Evolutionary conservation across 352 stramenopile species (phyloP).

Genomic region (Phytopythium oedochilum): DNA sequence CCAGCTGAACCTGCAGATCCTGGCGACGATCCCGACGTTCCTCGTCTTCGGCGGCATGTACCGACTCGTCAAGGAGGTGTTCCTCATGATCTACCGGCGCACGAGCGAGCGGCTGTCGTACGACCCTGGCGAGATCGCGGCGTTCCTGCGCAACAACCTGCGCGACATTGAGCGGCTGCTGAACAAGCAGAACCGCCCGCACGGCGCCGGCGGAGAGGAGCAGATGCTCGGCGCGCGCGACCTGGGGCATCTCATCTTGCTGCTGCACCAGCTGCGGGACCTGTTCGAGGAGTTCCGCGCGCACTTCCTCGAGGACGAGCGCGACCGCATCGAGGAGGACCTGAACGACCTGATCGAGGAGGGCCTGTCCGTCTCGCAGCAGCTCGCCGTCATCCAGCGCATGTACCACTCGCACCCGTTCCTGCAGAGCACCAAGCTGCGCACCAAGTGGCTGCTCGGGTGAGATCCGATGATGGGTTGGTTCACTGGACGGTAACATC

Average conservation of each 20-base stretch:
- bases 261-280: conserved; percentile 73
- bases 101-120: conserved; percentile 79
- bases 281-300: conserved; percentile 67
- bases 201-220: conserved; percentile 9
- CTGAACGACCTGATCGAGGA: conserved; percentile 78
- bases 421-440: conserved; percentile 52
- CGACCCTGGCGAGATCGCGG: conserved; percentile 66
- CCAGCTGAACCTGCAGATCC: conserved; percentile 82
- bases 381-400: conserved; percentile 82
- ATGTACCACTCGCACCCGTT: conserved; percentile 87
- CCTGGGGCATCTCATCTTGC: conserved; percentile 64
- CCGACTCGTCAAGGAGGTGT: conserved; percentile 44
- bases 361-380: conserved; percentile 67
- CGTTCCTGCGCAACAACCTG: conserved; percentile 74
- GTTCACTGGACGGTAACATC: neutral
- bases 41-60: conserved; percentile 73
- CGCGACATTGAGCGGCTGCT: conserved; percentile 80
- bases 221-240: conserved; percentile 56
- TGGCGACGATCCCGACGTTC: conserved; percentile 83
- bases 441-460: conserved; percentile 48
- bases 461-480: conserved; percentile 8
- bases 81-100: conserved; percentile 70
- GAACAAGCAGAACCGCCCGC: conserved; percentile 71
- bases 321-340: conserved; percentile 81
- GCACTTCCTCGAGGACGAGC: conserved; percentile 74